Conservation (phyloP, 202 grass and related monocot species). For the Carex sylvatica region DNA sequence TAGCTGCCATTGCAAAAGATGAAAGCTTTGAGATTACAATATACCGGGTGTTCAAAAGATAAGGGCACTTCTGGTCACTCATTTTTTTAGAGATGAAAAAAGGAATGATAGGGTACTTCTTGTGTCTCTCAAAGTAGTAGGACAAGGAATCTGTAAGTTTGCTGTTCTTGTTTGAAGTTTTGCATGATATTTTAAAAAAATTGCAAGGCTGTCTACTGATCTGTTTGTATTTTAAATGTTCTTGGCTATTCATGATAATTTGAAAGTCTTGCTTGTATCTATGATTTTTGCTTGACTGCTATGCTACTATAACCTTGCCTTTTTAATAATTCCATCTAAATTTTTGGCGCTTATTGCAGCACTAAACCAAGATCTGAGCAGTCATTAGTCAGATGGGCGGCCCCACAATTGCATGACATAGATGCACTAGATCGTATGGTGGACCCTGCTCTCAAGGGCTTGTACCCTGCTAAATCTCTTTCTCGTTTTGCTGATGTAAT, state of each 20-base stretch:
- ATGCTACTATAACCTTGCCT: neutral
- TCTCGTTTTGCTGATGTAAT: constrained; percentile 92
- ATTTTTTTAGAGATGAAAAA: neutral
- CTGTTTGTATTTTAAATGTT: constrained; percentile 13
- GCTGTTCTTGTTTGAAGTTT: neutral
- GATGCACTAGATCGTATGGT: constrained; percentile 95
- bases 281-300: constrained; percentile 15
- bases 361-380: constrained; percentile 71
- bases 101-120: neutral
- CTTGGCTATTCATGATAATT: neutral
- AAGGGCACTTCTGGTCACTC: neutral
- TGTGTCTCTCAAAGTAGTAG: neutral
- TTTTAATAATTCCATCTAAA: neutral
- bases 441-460: constrained; percentile 79
- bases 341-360: constrained; percentile 33
- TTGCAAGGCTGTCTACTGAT: neutral
- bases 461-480: constrained; percentile 93
- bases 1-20: neutral
- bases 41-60: neutral
- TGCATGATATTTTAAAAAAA: constrained; percentile 15
- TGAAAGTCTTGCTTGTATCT: neutral
- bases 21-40: neutral
- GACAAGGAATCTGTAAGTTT: neutral
- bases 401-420: constrained; percentile 92
- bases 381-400: constrained; percentile 77